Evolutionary conservation across 306 rosid genomes (phyloP), one percentile per base, ranked within the genome.

Genomic region (Cucurbita ficifolia): DNA sequence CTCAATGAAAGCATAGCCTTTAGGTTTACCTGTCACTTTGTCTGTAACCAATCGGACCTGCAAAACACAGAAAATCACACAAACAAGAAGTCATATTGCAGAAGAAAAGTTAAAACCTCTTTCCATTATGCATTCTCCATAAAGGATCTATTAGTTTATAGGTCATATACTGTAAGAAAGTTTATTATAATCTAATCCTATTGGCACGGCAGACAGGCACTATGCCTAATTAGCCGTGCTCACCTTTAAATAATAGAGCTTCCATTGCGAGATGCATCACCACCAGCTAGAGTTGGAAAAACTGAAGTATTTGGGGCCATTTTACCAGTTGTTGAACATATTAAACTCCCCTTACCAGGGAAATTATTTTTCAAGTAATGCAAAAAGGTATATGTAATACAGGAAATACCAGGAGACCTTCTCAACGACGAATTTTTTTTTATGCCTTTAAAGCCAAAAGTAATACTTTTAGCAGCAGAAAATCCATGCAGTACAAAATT

Each of bases 161-260:
- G 60, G 51, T 62, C 72, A 72, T 55, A 64, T 76, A 19, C 53
- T 67, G 62, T 14, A 70, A 79, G 64, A 54, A 49, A 76, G 72
- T 76, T 77, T 74, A 67, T 48, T 6, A 48, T 61, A 73, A 77
- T 70, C 72, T 77, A 87, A 85, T 91, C 96, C 95, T 88, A 95
- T 87, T 83, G 96, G 99, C 99, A 95, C 97, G 97, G 97, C 99
- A 89, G 97, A 83, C 92, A 85, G 97, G 97, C 97, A 82, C 96
- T 89, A 86, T 89, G 99, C 99, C 99, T 89, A 85, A 84, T 87
- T 87, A 91, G 99, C 97, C 97, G 97, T 94, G 99, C 97, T 95
- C 99, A 95, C 99, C 99, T 95, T 95, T 84, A 84, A 84, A 86
- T 85, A 77, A 88, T 81, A 91, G 76, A 81, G 96, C 99, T 88